Evolutionary conservation across 441 rosid genomes (phyloP), one percentile per base, ranked within the genome.

Genomic region (Erysimum cheiri): DNA sequence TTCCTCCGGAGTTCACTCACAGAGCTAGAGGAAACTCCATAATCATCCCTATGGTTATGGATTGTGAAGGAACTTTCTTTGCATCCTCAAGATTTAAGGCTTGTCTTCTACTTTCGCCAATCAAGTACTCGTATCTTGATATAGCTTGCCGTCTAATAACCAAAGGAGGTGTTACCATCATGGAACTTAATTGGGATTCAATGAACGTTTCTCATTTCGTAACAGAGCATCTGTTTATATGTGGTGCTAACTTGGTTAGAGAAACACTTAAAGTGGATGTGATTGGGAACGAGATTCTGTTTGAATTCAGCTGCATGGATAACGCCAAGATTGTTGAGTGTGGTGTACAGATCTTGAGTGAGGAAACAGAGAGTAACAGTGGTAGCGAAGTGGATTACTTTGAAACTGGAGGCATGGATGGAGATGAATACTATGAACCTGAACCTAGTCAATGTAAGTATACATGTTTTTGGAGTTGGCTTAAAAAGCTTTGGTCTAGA

Each of bases 281-380:
- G 8, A 11, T 0, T 7, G 22, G 1, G 13, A 46, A 4, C 26
- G 6, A 54, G 41, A 26, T 71, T 62, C 0, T 61, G 6, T 71
- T 64, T 63, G 58, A 63, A 4, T 71, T 63, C 26, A 71, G 63
- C 37, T 53, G 62, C 36, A 33, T 5, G 11, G 46, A 61, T 22
- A 70, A 19, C 54, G 4, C 3, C 35, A 54, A 62, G 64, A 71
- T 71, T 53, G 4, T 71, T 63, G 64, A 54, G 41, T 71, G 75
- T 1, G 64, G 75, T 54, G 63, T 71, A 54, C 40, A 19, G 10
- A 54, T 71, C 14, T 43, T 44, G 48, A 32, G 55, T n/a, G 55
- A 61, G 5, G 68, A 62, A n/a, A 9, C 11, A n/a, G 69, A 71
- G 54, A 44, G 62, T 43, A 53, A 11, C 4, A 35, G 53, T 24